These are phyloP conservation scores for Tolypocladium guangdongense DNA, from an alignment of 2,329 filamentous ascomycete genomes.

Conservation along the genomic window DNA sequence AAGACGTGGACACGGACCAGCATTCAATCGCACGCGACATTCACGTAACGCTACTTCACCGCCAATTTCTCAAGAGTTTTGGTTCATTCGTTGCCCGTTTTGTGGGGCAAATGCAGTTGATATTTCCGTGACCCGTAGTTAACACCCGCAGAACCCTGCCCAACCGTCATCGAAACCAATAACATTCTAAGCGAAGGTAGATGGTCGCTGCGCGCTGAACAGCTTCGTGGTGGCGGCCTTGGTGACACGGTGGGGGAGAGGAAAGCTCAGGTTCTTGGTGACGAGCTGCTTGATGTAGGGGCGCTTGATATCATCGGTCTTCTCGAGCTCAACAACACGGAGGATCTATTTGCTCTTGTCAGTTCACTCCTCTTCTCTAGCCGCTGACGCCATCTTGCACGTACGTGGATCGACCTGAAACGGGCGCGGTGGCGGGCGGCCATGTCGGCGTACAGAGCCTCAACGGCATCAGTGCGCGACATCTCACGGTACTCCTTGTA, in stretches of 20 bases:
- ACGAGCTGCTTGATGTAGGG: slow-evolving; percentile 99
- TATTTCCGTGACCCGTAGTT: slow-evolving; percentile 50
- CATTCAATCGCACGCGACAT: background rate
- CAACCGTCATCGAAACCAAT: slow-evolving; percentile 39
- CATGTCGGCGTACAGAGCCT: slow-evolving; percentile 99
- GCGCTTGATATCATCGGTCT: slow-evolving; percentile 87
- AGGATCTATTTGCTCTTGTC: slow-evolving; percentile 57
- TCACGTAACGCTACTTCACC: background rate
- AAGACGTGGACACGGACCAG: background rate
- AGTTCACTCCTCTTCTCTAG: background rate
- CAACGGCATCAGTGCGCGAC: slow-evolving; percentile 88
- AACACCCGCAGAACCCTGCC: slow-evolving; percentile 49
- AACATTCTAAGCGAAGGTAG: slow-evolving; percentile 88
- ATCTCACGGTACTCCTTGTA: slow-evolving; percentile 99
- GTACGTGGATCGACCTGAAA: slow-evolving; percentile 97
- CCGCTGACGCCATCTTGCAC: slow-evolving; percentile 25
- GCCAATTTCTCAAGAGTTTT: slow-evolving; percentile 11
- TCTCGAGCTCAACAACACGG: slow-evolving; percentile 95
- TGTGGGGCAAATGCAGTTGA: slow-evolving; percentile 46
- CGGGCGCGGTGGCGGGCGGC: slow-evolving; percentile 92
- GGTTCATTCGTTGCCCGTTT: slow-evolving; percentile 36
- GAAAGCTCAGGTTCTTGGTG: slow-evolving; percentile 92
- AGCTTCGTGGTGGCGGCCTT: slow-evolving; percentile 79
- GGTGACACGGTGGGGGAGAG: slow-evolving; percentile 90
- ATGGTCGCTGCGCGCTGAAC: slow-evolving; percentile 86